phyloP scores from a whole-genome alignment of 139 green algal species.

The Monoraphidium neglectum region DNA sequence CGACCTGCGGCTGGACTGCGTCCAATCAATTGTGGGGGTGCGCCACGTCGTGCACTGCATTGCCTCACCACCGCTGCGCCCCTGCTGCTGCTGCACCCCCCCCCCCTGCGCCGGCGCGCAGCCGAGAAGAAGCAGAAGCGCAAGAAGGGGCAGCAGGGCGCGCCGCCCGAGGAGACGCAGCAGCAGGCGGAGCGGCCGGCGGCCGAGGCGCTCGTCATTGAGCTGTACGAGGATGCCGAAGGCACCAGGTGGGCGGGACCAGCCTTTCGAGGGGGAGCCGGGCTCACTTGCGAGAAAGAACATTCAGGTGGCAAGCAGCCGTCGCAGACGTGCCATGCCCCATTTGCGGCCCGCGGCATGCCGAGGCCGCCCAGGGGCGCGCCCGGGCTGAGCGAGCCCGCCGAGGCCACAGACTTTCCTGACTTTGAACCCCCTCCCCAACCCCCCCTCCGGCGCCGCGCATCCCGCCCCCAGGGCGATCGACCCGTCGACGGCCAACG shows the following conservation, averaged over 20 bases:
- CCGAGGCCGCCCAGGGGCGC: not conserved
- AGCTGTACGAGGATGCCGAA: slow-evolving; percentile 25
- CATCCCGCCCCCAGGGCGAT: slow-evolving; percentile 31
- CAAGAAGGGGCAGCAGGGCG: not conserved
- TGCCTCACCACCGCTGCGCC: not conserved
- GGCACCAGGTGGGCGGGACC: not conserved
- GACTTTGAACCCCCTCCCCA: not conserved
- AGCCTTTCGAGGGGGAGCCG: not conserved
- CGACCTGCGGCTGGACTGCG: not conserved
- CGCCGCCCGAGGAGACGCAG: not conserved
- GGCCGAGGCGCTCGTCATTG: not conserved
- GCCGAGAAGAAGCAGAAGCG: not conserved
- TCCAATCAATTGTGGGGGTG: not conserved
- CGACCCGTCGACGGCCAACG: slow-evolving; percentile 50
- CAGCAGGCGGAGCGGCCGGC: not conserved
- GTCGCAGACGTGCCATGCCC: not conserved
- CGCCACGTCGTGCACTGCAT: not conserved
- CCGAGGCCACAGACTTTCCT: not conserved
- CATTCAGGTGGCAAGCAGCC: not conserved
- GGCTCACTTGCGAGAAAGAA: not conserved
- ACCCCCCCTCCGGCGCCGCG: not conserved
- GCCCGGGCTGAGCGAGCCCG: not conserved
- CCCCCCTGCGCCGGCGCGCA: not conserved
- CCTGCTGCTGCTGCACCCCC: not conserved
- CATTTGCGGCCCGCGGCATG: not conserved